These are phyloP conservation scores for Daldinia decipiens DNA, from an alignment of 495 filamentous ascomycete genomes.

Conservation along the genomic window DNA sequence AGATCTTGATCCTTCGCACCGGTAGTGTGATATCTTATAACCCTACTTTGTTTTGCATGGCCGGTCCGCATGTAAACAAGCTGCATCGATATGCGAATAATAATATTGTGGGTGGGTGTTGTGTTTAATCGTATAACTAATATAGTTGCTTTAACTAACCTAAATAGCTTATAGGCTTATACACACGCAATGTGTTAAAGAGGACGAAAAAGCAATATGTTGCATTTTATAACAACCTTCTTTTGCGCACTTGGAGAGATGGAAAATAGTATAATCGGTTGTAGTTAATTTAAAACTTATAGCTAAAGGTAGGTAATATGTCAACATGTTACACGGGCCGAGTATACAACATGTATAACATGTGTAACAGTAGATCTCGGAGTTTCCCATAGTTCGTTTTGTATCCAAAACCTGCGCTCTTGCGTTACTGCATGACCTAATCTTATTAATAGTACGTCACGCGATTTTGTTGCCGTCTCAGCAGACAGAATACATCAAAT, in stretches of 20 bases:
- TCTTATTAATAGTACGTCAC: constrained; percentile 6
- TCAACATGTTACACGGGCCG: neutral
- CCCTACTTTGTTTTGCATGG: constrained; percentile 7
- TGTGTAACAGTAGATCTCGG: constrained; percentile 4
- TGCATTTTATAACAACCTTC: no score
- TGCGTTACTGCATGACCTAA: neutral
- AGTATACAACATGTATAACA: neutral
- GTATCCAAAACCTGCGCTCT: neutral
- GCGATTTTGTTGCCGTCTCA: constrained; percentile 1
- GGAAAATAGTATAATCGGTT: no score
- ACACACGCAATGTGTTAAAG: no score
- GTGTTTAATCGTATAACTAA: constrained; percentile 27
- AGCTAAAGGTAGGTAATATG: neutral
- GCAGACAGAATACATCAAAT: neutral
- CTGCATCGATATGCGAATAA: constrained; percentile 29
- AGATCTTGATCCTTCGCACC: constrained; percentile 37
- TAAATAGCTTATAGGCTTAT: no score
- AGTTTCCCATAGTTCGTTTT: neutral
- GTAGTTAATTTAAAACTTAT: no score
- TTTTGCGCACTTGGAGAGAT: no score
- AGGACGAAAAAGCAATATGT: no score
- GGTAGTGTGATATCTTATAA: constrained; percentile 38
- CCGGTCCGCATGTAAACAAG: constrained; percentile 16
- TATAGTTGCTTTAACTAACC: no score
- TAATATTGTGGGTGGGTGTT: neutral